phyloP scores from a whole-genome alignment of 1,284 basidiomycete genomes.

The Austropuccinia psidii region DNA sequence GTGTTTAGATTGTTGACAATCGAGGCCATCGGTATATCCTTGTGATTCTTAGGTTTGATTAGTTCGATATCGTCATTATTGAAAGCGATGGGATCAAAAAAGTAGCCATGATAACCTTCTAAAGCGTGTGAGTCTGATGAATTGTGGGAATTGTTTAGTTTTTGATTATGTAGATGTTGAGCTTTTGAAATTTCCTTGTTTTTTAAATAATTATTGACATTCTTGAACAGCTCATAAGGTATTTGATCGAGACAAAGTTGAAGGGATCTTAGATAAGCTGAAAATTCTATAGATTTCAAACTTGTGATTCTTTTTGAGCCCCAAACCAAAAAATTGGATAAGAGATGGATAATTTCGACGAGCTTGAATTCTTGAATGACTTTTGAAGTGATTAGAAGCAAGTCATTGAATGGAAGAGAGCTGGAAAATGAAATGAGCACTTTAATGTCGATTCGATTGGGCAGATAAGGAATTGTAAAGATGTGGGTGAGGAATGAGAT shows the following conservation, averaged over 20 bases:
- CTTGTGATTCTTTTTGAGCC: conserved; percentile 21
- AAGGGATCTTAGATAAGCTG: conserved; percentile 9
- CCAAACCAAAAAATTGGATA: conserved; percentile 29
- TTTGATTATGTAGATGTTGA: neutral
- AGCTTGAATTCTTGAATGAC: neutral
- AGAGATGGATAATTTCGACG: conserved; percentile 7
- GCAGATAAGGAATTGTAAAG: conserved; percentile 26
- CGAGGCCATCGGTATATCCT: neutral
- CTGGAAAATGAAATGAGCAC: conserved; percentile 18
- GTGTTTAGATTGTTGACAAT: neutral
- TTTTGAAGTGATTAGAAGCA: neutral
- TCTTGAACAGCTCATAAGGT: conserved; percentile 8
- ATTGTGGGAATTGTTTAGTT: neutral
- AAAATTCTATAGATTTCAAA: neutral
- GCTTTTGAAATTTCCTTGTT: neutral
- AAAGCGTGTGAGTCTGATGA: too few species aligned
- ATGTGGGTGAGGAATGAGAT: neutral
- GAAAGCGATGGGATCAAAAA: neutral
- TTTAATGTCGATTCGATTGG: conserved; percentile 19
- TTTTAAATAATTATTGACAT: conserved; percentile 3
- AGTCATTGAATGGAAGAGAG: conserved; percentile 17
- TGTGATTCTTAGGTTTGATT: neutral
- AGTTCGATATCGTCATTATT: conserved; percentile 18
- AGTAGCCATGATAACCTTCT: neutral
- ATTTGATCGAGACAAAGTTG: conserved; percentile 10